Percentiles rank a stretch among this genome's conserved stretches.
These are phyloP conservation scores for Penicillium sclerotiorum DNA, from an alignment of 2,329 filamentous ascomycete species.

Conservation along the genomic window DNA sequence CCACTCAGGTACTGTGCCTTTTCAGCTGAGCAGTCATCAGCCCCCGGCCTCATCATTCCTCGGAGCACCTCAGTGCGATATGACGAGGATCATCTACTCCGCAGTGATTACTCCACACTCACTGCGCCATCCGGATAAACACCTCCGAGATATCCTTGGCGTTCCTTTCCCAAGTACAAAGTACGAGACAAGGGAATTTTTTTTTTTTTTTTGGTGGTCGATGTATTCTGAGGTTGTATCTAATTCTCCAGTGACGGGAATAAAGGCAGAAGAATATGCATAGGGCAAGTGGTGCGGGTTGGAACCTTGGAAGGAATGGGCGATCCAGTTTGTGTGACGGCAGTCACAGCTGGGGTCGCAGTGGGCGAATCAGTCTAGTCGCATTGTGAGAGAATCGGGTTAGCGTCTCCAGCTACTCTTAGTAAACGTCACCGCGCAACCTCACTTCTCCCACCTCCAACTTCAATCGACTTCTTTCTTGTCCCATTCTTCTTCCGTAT, in stretches of 20 bases:
- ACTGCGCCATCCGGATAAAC: conserved; percentile 15
- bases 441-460: conserved; percentile 27
- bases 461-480: conserved; percentile 17
- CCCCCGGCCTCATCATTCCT: background rate
- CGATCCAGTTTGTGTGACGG: conserved; percentile 13
- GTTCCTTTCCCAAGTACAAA: background rate
- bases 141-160: conserved; percentile 5
- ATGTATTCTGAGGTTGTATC: no score
- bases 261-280: background rate
- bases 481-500: conserved; percentile 10
- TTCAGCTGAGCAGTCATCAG: background rate
- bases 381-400: conserved; percentile 21
- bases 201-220: no score
- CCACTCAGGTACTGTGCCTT: background rate
- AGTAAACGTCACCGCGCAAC: conserved; percentile 40
- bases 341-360: conserved; percentile 6
- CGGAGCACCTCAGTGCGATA: conserved; percentile 13
- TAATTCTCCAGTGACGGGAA: background rate
- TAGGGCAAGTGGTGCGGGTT: background rate
- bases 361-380: conserved; percentile 22
- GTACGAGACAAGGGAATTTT: no score
- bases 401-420: conserved; percentile 29
- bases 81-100: conserved; percentile 17
- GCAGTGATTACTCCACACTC: conserved; percentile 15
- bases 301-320: background rate